Conservation (phyloP, 1,284 basidiomycete species). For the Hypsizygus ulmarius region DNA sequence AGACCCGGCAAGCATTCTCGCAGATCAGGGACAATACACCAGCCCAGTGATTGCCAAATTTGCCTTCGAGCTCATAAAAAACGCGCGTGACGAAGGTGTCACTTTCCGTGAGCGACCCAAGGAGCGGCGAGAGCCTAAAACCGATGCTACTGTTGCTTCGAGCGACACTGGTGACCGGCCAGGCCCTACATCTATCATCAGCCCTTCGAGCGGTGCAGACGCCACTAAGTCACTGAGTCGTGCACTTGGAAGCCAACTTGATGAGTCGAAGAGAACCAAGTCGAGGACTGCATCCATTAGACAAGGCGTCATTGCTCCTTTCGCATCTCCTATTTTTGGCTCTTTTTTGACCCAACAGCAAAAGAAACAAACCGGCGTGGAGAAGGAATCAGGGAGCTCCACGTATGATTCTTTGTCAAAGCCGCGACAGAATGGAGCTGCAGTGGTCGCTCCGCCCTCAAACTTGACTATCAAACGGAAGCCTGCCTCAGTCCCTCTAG, state of each 20-base stretch:
- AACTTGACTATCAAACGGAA: constrained; percentile 30
- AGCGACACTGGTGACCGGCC: constrained; percentile 28
- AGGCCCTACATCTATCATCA: constrained; percentile 40
- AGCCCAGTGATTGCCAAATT: constrained; percentile 60
- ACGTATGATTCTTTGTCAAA: constrained; percentile 17
- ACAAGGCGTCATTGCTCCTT: constrained; percentile 15
- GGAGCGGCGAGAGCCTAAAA: constrained; percentile 41
- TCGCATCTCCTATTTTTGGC: constrained; percentile 56
- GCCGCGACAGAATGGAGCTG: constrained; percentile 11
- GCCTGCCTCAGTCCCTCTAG: constrained; percentile 76
- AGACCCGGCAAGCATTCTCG: constrained; percentile 73
- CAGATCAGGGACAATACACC: constrained; percentile 62
- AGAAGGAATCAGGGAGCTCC: constrained; percentile 13
- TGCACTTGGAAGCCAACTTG: constrained; percentile 36
- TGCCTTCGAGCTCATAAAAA: constrained; percentile 70
- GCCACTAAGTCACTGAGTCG: constrained; percentile 46
- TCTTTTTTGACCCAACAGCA: constrained; percentile 55
- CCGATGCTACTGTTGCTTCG: constrained; percentile 18
- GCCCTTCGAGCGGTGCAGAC: constrained; percentile 37
- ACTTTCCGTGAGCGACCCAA: constrained; percentile 50
- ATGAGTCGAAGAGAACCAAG: constrained; percentile 36
- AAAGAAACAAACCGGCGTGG: constrained; percentile 37
- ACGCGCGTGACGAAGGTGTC: constrained; percentile 68
- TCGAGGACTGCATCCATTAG: constrained; percentile 24
- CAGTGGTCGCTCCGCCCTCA: constrained; percentile 9